These are phyloP conservation scores for Planoprotostelium fungivorum DNA, from an alignment of 78 protist genomes.

Conservation along the genomic window DNA sequence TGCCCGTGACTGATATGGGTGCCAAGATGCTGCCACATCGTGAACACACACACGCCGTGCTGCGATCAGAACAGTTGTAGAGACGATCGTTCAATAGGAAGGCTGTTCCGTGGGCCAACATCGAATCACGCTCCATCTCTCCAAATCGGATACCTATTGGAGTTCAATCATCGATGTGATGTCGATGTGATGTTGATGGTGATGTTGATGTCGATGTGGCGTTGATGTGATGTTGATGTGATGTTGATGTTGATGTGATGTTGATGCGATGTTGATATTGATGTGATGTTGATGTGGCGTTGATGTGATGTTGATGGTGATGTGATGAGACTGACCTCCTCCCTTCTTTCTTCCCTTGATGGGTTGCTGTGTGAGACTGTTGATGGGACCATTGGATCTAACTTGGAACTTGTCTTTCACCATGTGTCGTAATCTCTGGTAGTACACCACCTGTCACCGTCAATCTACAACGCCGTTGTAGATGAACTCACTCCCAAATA, in stretches of 20 bases:
- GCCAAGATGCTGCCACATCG: slow-evolving; percentile 71
- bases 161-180: slow-evolving; percentile 78
- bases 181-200: slow-evolving; percentile 29
- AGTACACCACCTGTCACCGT: slow-evolving; percentile 85
- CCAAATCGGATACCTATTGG: slow-evolving; percentile 95
- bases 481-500: slow-evolving; percentile 87
- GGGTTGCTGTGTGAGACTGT: slow-evolving; percentile 93
- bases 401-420: slow-evolving; percentile 98
- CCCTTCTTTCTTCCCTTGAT: slow-evolving; percentile 84
- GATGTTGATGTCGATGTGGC: background rate
- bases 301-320: background rate
- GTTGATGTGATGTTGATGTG: background rate
- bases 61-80: slow-evolving; percentile 79
- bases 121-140: slow-evolving; percentile 99
- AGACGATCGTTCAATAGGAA: slow-evolving; percentile 90
- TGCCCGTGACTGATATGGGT: slow-evolving; percentile 13
- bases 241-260: slow-evolving; percentile 66
- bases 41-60: slow-evolving; percentile 50
- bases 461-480: background rate
- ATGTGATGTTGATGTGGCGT: background rate
- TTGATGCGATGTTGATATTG: slow-evolving; percentile 23
- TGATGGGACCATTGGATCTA: slow-evolving; percentile 89
- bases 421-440: slow-evolving; percentile 99
- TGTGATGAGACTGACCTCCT: slow-evolving; percentile 8
- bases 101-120: slow-evolving; percentile 95